Base-by-base conservation (phyloP, 169 alveolate genomes). In the Plasmodium coatneyi region DNA sequence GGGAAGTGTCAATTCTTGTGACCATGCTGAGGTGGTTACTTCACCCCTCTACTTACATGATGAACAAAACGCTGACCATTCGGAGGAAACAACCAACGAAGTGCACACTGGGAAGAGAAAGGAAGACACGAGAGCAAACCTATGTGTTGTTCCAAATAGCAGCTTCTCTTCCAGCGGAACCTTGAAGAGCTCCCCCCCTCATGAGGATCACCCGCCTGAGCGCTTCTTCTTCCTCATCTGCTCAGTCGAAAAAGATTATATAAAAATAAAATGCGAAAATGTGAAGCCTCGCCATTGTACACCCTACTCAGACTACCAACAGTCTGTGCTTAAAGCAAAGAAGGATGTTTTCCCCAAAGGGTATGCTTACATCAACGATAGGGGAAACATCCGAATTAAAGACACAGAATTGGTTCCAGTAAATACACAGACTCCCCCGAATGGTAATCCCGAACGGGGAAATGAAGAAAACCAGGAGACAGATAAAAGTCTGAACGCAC, bases 261-360 rank as follows among this genome's bases (percentile, higher is more conserved):
- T 89, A 60, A 46, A 49, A 3, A 25, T 89, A 89, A 89, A 39
- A 25, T 89, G 89, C 71, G 86, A 66, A 56, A 46, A 89, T 60
- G 12, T 89, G 5, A 89, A 78, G 30, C 90, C 94, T n/a, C 43
- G 49, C 14, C 80, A 89, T 30, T 79, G n/a, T 70, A 79, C 34
- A 78, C 19, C 80, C 28, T 54, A 39, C 28, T 56, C 89, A 6
- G 71, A 78, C n/a, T 41, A 71, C 76, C 14, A 41, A 71, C 80
- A n/a, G 34, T 28, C 78, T 32, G 28, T 78, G 71, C 81, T 52
- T 7, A 32, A 19, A 79, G 34, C 80, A 86, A 10, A 70, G 19
- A 19, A 71, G 30, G 30, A 72, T 56, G 6, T 66, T 66, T 16
- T 79, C 52, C 34, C 22, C 46, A 79, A 89, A 19, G 94, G 94